phyloP scores from a whole-genome alignment of 257 asterid species.

The Verbascum thapsus region DNA sequence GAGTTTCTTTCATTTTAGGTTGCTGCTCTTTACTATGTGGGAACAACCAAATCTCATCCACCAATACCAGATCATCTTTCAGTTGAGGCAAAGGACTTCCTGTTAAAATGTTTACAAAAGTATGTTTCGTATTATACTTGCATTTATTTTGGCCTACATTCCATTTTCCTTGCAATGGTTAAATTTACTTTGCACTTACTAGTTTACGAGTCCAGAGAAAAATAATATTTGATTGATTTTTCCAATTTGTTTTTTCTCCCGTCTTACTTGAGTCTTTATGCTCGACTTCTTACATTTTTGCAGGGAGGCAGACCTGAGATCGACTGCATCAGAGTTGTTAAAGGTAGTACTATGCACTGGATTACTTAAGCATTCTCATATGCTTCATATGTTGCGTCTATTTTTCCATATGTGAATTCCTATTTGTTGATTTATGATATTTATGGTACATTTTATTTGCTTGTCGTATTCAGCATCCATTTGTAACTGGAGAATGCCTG shows the following conservation, averaged over 20 bases:
- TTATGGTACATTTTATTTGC: conserved; percentile 24
- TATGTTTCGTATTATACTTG: conserved; percentile 42
- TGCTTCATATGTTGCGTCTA: neutral
- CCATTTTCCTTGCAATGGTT: conserved; percentile 22
- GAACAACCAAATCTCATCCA: conserved; percentile 98
- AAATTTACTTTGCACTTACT: conserved; percentile 17
- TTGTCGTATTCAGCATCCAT: conserved; percentile 63
- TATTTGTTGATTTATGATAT: conserved; percentile 11
- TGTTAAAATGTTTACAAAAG: conserved; percentile 90
- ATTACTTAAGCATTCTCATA: conserved; percentile 19
- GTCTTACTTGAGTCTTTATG: conserved; percentile 21
- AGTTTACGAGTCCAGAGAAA: conserved; percentile 15
- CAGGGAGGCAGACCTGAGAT: conserved; percentile 79
- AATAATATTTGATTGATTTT: conserved; percentile 9
- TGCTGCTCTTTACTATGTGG: conserved; percentile 94
- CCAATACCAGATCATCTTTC: conserved; percentile 99
- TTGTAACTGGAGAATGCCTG: conserved; percentile 68
- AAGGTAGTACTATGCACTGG: conserved; percentile 43
- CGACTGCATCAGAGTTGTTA: conserved; percentile 65
- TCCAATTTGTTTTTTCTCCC: conserved; percentile 8
- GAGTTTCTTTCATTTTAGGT: conserved; percentile 50
- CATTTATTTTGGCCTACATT: conserved; percentile 3
- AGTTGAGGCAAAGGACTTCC: conserved; percentile 81
- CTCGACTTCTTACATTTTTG: conserved; percentile 27
- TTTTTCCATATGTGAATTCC: conserved; percentile 1